Conservation (phyloP, 176 grass and related monocot species). For the Bromus sterilis region DNA sequence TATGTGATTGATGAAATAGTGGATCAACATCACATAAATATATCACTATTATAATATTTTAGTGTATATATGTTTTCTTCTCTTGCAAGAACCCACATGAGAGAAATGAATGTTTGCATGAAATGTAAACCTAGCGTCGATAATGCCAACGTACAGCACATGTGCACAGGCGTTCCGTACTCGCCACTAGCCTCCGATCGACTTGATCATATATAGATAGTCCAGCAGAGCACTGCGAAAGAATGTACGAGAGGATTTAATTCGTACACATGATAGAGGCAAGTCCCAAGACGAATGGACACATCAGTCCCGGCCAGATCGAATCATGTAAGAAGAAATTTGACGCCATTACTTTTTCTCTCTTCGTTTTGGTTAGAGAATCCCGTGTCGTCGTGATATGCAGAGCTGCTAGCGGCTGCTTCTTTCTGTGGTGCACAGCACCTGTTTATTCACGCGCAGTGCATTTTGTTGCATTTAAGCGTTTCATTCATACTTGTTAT, state of each 20-base stretch:
- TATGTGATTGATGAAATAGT: background rate
- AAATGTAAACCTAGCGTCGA: background rate
- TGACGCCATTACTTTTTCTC: background rate
- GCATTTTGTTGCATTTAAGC: background rate
- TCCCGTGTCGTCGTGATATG: background rate
- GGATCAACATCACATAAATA: background rate
- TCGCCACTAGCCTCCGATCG: background rate
- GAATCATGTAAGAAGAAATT: constrained; percentile 6
- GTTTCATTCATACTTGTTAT: background rate
- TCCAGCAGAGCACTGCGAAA: constrained; percentile 14
- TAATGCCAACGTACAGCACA: background rate
- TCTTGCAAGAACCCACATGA: background rate
- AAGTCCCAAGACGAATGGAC: constrained; percentile 12
- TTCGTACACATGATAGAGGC: background rate
- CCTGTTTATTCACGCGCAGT: background rate
- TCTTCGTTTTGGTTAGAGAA: background rate
- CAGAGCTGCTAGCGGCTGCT: background rate
- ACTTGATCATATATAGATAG: background rate
- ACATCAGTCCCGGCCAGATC: background rate
- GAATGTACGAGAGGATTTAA: constrained; percentile 8
- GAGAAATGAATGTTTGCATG: background rate
- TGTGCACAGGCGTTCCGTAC: background rate
- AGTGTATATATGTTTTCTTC: background rate
- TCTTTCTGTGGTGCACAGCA: background rate
- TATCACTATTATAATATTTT: background rate